Percentiles rank a stretch among this genome's conserved stretches.
Evolutionary conservation across 2,329 filamentous ascomycete genomes (phyloP).

Genomic region (Phialemonium atrogriseum): DNA sequence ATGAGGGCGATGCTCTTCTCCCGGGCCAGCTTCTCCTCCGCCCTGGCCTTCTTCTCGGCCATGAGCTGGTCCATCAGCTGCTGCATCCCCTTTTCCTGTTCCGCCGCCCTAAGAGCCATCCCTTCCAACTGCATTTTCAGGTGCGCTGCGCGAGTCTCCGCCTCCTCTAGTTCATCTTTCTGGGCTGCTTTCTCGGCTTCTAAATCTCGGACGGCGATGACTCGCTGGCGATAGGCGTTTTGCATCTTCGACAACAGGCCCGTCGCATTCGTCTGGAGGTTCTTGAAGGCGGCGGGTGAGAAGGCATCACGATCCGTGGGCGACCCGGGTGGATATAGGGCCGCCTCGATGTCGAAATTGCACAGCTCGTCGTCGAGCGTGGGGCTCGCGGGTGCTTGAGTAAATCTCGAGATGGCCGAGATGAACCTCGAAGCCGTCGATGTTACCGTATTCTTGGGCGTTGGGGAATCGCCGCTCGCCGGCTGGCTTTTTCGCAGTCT

Average conservation of each 20-base stretch:
- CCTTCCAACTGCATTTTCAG: slow-evolving; percentile 53
- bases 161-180: slow-evolving; percentile 47
- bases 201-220: slow-evolving; percentile 40
- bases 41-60: slow-evolving; percentile 39
- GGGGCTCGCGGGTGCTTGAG: slow-evolving; percentile 13
- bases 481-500: slow-evolving; percentile 16
- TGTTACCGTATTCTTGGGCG: slow-evolving; percentile 24
- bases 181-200: slow-evolving; percentile 44
- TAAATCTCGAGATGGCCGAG: slow-evolving; percentile 30
- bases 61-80: slow-evolving; percentile 35
- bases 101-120: slow-evolving; percentile 43
- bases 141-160: slow-evolving; percentile 40
- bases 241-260: slow-evolving; percentile 50
- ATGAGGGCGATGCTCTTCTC: slow-evolving; percentile 14
- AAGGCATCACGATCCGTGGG: slow-evolving; percentile 39
- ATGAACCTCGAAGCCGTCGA: slow-evolving; percentile 32
- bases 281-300: slow-evolving; percentile 52
- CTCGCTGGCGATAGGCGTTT: slow-evolving; percentile 46
- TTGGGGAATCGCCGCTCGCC: slow-evolving; percentile 16
- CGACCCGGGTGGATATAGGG: slow-evolving; percentile 39
- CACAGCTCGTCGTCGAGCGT: slow-evolving; percentile 43
- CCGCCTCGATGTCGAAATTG: slow-evolving; percentile 44
- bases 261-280: slow-evolving; percentile 49
- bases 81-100: slow-evolving; percentile 43
- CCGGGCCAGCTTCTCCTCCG: slow-evolving; percentile 26